Percentiles rank a stretch among this genome's conserved stretches.
Conservation (phyloP, 306 rosid genomes). For the Cucurbita ficifolia region DNA sequence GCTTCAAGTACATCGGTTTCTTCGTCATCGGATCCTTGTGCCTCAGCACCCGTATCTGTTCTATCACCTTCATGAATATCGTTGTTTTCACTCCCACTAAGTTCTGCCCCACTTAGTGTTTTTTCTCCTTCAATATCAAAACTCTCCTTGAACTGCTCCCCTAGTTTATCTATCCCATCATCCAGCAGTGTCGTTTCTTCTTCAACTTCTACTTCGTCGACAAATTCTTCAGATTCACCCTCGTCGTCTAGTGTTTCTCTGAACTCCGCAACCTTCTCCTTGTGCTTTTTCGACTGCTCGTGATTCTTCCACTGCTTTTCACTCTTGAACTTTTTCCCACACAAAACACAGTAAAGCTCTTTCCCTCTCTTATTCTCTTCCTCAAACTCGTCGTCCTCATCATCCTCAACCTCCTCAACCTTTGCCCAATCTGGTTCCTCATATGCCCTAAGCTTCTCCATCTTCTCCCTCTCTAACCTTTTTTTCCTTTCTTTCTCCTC, state of each 20-base stretch:
- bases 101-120: constrained; percentile 22
- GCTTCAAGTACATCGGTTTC: constrained; percentile 45
- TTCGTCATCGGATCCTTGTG: constrained; percentile 1
- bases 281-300: constrained; percentile 90
- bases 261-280: constrained; percentile 72
- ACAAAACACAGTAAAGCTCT: constrained; percentile 75
- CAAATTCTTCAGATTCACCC: constrained; percentile 22
- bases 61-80: constrained; percentile 4
- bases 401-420: constrained; percentile 26
- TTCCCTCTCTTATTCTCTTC: constrained; percentile 31
- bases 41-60: constrained; percentile 4
- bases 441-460: constrained; percentile 53
- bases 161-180: constrained; percentile 13
- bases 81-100: constrained; percentile 10
- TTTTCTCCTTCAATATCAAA: constrained; percentile 20
- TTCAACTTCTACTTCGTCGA: constrained; percentile 13
- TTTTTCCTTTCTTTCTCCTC: constrained; percentile 69
- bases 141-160: constrained; percentile 11
- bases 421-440: constrained; percentile 76
- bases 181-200: constrained; percentile 17
- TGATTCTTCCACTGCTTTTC: constrained; percentile 99
- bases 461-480: constrained; percentile 49
- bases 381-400: constrained; percentile 15
- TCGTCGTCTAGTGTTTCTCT: constrained; percentile 38
- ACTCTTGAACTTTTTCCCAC: constrained; percentile 99